Evolutionary conservation across 116 monocot genomes (phyloP), one percentile per base, ranked within the genome.

Genomic region (Papilionanthe hybrid): DNA sequence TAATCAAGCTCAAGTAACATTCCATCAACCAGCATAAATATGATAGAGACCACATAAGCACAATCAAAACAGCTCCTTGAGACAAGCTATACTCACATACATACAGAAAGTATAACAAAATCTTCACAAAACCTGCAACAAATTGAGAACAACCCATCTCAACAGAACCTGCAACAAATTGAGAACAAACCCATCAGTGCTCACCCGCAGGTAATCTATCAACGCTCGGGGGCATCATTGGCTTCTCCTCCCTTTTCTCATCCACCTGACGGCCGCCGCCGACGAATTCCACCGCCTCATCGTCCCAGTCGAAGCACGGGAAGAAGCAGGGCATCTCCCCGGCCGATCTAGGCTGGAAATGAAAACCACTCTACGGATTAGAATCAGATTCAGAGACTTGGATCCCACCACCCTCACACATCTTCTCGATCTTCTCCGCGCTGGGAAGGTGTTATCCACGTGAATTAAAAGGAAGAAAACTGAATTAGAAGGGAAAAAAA

Each of bases 271-370:
- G 75, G 49, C 49, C 15, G 0, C 49, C 75, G 15, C 75, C 22
- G 12, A n/a, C 48, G 49, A 75, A 75, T 47, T 75, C 49, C 27
- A 27, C 75, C 49, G 5, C 47, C 49, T 49, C 75, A 13, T 75
- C 49, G 27, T 75, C 50, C 49, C 75, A 48, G 28, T 75, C 75
- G 75, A 47, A 75, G 75, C 75, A 75, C 50, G 75, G 75, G 50
- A 75, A 75, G 48, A 49, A 73, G 73, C 73, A 73, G 75, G 25
- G 75, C 75, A 75, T 75, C 75, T 75, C 75, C 75, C 75, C 75
- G 4, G 75, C 49, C 49, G 75, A 75, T 50, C 27, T 75, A 19
- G 10, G 48, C 27, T 49, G 23, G 27, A 25, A 28, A 75, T 12
- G 47, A 23, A 8, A 42, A 75, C 12, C 49, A 7, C 49, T 9